phyloP scores from a whole-genome alignment of 2,329 filamentous ascomycete species.

The Ophiostoma quercus region DNA sequence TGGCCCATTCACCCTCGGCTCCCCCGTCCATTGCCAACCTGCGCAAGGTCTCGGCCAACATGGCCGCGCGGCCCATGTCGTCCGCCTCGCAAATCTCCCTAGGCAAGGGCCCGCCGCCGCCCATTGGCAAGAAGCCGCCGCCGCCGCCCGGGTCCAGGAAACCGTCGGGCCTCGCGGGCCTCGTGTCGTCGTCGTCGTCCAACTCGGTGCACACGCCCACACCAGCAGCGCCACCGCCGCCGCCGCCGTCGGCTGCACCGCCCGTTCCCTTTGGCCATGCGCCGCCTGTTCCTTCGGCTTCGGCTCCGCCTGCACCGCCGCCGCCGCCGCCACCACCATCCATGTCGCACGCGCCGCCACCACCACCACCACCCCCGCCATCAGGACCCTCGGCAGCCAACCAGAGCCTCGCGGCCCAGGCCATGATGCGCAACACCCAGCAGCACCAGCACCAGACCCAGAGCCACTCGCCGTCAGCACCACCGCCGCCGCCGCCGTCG shows the following conservation, averaged over 20 bases:
- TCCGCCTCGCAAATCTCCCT: conserved; percentile 47
- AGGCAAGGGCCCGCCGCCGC: conserved; percentile 65
- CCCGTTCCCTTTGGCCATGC: conserved; percentile 36
- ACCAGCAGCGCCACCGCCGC: conserved; percentile 37
- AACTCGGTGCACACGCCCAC: conserved; percentile 31
- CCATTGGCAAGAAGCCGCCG: conserved; percentile 69
- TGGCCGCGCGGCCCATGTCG: conserved; percentile 52
- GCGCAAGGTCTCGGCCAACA: conserved; percentile 48
- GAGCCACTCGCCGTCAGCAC: conserved; percentile 30
- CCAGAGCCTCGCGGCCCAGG: conserved; percentile 39
- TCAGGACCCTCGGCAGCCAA: conserved; percentile 34
- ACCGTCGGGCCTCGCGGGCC: conserved; percentile 41
- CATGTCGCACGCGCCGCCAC: conserved; percentile 34
- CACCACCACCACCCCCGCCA: conserved; percentile 37
- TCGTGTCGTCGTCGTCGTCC: conserved; percentile 16
- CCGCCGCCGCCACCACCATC: conserved; percentile 33
- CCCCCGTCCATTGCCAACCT: conserved; percentile 50
- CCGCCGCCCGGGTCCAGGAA: conserved; percentile 58
- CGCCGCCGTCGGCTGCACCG: conserved; percentile 30
- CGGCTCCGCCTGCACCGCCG: conserved; percentile 38
- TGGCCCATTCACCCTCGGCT: conserved; percentile 27
- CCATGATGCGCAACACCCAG: conserved; percentile 36
- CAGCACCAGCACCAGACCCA: conserved; percentile 23
- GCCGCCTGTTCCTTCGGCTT: conserved; percentile 39
- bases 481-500: conserved; percentile 29